Base-by-base conservation (phyloP, 257 asterid species). In the Coffea eugenioides region DNA sequence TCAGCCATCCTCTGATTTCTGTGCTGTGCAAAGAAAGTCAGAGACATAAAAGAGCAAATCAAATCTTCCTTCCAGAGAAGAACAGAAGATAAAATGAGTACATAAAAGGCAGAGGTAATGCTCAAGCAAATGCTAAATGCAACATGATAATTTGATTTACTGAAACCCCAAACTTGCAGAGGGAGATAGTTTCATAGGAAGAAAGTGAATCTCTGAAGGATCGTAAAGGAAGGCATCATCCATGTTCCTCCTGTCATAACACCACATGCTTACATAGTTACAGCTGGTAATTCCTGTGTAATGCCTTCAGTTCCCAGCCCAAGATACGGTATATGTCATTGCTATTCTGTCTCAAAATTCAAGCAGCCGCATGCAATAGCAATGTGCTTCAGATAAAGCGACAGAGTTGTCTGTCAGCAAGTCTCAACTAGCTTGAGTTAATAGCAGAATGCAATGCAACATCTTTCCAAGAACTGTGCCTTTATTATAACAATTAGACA, bases 1-100 rank as follows among this genome's bases (percentile, higher is more conserved):
- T 92, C 98, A 76, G 97, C 90, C 98, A 92, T 96, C 90, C 97
- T 89, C 90, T 90, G 98, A 85, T 94, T 96, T 87, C 97, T 92
- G 97, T 84, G 87, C 87, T 83, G 88, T 81, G 90, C 82, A 80
- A 88, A 90, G 81, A 77, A 85, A 73, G 83, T 72, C 73, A 84
- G 82, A 88, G 86, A 82, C 70, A 75, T 85, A 85, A 81, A 83
- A 83, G 85, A 82, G 83, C 48, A 79, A 71, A 76, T 70, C 52
- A 78, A 73, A 78, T 77, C 79, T 66, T 61, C 73, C 69, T 62
- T 78, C 79, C 31, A 43, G 73, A 65, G 41, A 54, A 61, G 78
- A 75, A 76, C 43, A 76, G 73, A 78, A 76, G 68, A 74, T 74
- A 76, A 81, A 73, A 41, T 73, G 56, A 21, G 25, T 48, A 56